Percentiles rank a stretch among this genome's conserved stretches.
Conservation (phyloP, 306 rosid genomes). For the Prunus padus region DNA sequence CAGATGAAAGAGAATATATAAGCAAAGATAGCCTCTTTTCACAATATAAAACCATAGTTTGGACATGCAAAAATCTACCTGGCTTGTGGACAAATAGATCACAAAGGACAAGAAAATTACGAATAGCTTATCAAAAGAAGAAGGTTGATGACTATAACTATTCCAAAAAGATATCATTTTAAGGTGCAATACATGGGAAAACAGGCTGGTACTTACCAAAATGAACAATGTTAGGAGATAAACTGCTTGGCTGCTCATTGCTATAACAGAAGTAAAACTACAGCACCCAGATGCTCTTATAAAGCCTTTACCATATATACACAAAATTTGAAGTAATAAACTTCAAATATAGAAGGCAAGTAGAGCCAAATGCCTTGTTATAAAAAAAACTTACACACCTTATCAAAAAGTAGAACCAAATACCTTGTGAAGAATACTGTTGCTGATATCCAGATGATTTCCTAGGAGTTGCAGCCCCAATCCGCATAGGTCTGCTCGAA, state of each 20-base stretch:
- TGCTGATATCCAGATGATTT: slow-evolving; percentile 87
- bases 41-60: not conserved
- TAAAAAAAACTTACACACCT: not conserved
- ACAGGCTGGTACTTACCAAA: not conserved
- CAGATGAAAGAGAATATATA: not conserved
- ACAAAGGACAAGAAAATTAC: not conserved
- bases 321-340: not conserved
- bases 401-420: slow-evolving; percentile 11
- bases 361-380: slow-evolving; percentile 12
- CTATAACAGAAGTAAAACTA: not conserved
- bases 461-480: slow-evolving; percentile 95
- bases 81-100: not conserved
- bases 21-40: not conserved
- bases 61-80: not conserved
- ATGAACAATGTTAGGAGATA: not conserved
- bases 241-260: not conserved
- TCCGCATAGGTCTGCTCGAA: slow-evolving; percentile 93
- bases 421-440: slow-evolving; percentile 52
- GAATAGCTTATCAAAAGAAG: not conserved
- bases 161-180: not conserved
- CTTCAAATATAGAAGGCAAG: slow-evolving; percentile 16
- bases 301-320: not conserved
- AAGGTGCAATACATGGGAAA: not conserved
- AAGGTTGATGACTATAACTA: not conserved
- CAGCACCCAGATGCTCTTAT: not conserved